These are phyloP conservation scores for Fusarium sp. DNA, from an alignment of 2,329 filamentous ascomycete genomes.

Conservation along the genomic window DNA sequence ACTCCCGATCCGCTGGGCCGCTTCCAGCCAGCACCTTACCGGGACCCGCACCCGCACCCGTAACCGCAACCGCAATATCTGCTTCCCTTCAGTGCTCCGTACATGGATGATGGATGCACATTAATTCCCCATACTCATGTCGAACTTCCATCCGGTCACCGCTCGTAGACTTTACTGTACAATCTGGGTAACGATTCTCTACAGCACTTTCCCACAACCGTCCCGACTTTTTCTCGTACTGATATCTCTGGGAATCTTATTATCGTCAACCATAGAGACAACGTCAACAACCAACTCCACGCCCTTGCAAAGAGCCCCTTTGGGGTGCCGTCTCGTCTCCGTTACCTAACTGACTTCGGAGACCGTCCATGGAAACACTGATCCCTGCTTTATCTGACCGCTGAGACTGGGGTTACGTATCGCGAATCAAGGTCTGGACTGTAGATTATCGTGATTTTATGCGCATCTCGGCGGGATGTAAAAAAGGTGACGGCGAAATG, in stretches of 20 bases:
- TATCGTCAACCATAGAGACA: conserved; percentile 5
- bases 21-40: conserved; percentile 29
- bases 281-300: not conserved
- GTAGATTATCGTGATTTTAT: conserved; percentile 32
- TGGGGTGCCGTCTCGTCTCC: conserved; percentile 9
- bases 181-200: conserved; percentile 13
- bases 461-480: conserved; percentile 10
- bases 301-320: not conserved
- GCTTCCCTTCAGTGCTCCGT: conserved; percentile 7
- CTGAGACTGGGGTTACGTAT: conserved; percentile 21
- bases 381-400: conserved; percentile 29
- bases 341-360: conserved; percentile 26
- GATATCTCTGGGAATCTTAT: not conserved
- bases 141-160: conserved; percentile 35
- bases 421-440: conserved; percentile 12
- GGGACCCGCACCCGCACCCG: conserved; percentile 11
- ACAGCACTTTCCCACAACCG: conserved; percentile 8
- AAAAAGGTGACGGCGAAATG: conserved; percentile 22
- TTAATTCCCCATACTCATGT: conserved; percentile 14
- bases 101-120: conserved; percentile 11
- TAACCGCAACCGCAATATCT: conserved; percentile 23
- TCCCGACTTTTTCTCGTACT: conserved; percentile 47
- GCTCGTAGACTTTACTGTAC: conserved; percentile 31
- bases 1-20: conserved; percentile 46
- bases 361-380: conserved; percentile 25